A percentile compares a stretch with the other conserved stretches of the same genome.
These are phyloP conservation scores for Cardiosporidium cionae DNA, from an alignment of 169 alveolate genomes.

Conservation along the genomic window DNA sequence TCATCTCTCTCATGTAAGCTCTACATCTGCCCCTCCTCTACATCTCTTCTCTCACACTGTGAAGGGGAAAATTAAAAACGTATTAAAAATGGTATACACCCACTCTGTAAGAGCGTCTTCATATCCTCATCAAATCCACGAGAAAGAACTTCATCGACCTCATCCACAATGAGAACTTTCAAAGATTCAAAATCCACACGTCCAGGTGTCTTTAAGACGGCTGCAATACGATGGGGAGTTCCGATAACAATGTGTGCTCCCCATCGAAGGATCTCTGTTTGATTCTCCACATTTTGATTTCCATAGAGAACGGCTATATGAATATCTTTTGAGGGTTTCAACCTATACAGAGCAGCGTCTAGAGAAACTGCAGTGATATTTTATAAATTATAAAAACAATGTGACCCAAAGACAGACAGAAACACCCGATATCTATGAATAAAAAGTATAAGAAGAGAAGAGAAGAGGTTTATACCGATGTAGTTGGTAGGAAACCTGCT, in stretches of 20 bases:
- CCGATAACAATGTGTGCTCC: background rate
- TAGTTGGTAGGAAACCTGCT: constrained; percentile 53
- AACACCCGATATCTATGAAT: too few species aligned
- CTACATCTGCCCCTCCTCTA: too few species aligned
- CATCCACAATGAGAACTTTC: background rate
- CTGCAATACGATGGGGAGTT: background rate
- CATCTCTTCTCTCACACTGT: too few species aligned
- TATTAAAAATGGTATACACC: too few species aligned
- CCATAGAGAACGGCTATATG: background rate
- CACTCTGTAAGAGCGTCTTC: background rate
- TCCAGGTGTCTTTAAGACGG: background rate
- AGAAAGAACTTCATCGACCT: background rate
- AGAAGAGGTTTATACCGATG: background rate
- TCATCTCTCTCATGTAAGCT: too few species aligned
- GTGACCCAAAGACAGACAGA: too few species aligned
- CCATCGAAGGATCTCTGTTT: background rate
- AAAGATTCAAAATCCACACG: background rate
- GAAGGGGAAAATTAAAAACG: too few species aligned
- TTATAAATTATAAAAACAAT: too few species aligned
- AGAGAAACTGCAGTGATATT: too few species aligned
- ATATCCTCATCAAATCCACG: background rate
- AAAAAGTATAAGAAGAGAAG: too few species aligned
- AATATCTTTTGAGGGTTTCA: background rate
- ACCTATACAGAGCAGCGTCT: background rate
- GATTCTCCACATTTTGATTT: background rate